Evolutionary conservation across 768 basidiomycete genomes (phyloP), one percentile per base, ranked within the genome.

Genomic region (Vararia minispora): DNA sequence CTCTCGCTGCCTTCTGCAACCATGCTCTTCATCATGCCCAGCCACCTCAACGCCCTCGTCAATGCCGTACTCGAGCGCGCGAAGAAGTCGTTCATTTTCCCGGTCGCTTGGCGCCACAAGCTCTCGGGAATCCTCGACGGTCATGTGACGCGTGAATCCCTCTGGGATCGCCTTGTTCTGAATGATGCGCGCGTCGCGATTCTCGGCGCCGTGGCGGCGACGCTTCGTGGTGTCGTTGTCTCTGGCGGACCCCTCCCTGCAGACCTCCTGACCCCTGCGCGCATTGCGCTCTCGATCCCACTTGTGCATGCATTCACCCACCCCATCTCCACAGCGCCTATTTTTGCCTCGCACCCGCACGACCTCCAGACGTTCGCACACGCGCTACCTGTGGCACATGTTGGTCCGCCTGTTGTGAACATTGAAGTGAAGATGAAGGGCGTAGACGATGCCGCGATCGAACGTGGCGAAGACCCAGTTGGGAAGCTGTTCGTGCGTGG

Each of bases 121-220:
- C 44, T 76, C 13, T 66, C 78, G 0, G 72, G 68, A 3, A 57
- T 91, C 4, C 52, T 58, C 0, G 81, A 86, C 40, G 91, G 91
- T 4, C 84, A 78, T 47, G 46, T 89, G 28, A 78, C 73, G 12
- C 79, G 79, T 52, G 77, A 82, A 41, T 81, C 82, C 41, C 55
- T 88, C n/a, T 89, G 86, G 81, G 90, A 95, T 54, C 71, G 79
- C 37, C 59, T 80, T 9, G 72, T 88, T 21, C 84, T 87, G 55
- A 77, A 79, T 40, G 57, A 60, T 9, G 79, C 86, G 9, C 68
- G 91, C 17, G 65, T 64, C 27, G 54, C 62, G 45, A 66, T 76
- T 21, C 52, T 85, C 42, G 75, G 81, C 40, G 69, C 74, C 11
- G 67, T 70, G 35, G 75, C 77, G 3, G 63, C 69, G 1, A 71